Conservation (phyloP, 768 basidiomycete genomes). For the Vararia minispora region DNA sequence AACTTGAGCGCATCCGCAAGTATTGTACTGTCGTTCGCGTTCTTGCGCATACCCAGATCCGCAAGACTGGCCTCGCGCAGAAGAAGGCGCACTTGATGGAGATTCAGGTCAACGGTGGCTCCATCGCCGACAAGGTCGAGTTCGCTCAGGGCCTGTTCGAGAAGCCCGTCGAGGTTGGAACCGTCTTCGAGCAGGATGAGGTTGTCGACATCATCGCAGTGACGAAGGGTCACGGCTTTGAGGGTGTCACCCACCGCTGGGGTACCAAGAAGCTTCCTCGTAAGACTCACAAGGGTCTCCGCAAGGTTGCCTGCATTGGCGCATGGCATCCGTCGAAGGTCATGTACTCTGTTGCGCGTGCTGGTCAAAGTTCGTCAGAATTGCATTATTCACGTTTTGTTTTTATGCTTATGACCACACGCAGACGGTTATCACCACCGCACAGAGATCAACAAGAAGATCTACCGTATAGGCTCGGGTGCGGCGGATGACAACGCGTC, state of each 20-base stretch:
- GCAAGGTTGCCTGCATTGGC: conserved; percentile 98
- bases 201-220: conserved; percentile 95
- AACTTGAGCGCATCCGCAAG: conserved; percentile 98
- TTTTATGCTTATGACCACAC: neutral
- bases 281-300: conserved; percentile 99
- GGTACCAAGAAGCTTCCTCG: conserved; percentile 97
- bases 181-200: conserved; percentile 95
- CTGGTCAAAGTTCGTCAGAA: conserved; percentile 85
- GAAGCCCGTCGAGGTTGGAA: conserved; percentile 80
- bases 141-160: conserved; percentile 92
- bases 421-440: conserved; percentile 92
- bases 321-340: conserved; percentile 99
- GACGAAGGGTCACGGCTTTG: conserved; percentile 98
- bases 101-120: conserved; percentile 98
- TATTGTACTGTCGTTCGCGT: conserved; percentile 99
- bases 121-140: conserved; percentile 93
- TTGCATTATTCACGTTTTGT: neutral
- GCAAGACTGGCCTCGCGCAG: conserved; percentile 94
- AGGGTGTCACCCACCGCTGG: conserved; percentile 99
- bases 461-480: conserved; percentile 87
- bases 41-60: conserved; percentile 97
- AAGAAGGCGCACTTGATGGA: conserved; percentile 99
- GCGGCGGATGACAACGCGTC: conserved; percentile 75
- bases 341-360: conserved; percentile 99
- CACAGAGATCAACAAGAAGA: conserved; percentile 97